Evolutionary conservation across 1,284 basidiomycete genomes (phyloP), one percentile per base, ranked within the genome.

Genomic region (Ustilago trichophora): DNA sequence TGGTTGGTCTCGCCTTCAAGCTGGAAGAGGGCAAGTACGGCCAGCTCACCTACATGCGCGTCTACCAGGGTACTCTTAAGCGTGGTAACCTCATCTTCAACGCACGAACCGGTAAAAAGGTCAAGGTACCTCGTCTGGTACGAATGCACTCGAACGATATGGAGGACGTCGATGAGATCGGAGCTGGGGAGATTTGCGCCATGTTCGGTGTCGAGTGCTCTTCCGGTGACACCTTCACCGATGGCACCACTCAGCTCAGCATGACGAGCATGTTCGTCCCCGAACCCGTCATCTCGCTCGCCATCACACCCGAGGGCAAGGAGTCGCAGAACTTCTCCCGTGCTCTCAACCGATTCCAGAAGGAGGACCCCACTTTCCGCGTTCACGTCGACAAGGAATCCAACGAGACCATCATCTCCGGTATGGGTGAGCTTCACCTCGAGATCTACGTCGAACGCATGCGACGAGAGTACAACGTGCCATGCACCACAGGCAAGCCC

Each of bases 361-460:
- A 95, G 83, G 96, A 99, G 82, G 96, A 98, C 82, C 96, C 96
- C 1, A 99, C 96, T 0, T 99, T 99, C 89, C 89, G 90, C 49
- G 95, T 98, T 1, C 95, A 98, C 82, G 87, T 98, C 56, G 96
- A 99, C 83, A 83, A 86, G 29, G 93, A 97, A 81, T 92, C 90
- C 75, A 92, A 94, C 83, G 96, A 98, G 90, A 98, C 96, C n/a
- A 99, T 99, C 82, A 98, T 99, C 67, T 95, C 92, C 27, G 96
- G 96, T 16, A 99, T 98, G 96, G 96, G 95, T 25, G 96, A 99
- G 83, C 87, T 99, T 10, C 96, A 99, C 81, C 87, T 99, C 22
- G 96, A 99, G 81, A 97, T 99, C 78, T 98, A 99, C 84, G 95
- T 98, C 63, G 96, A 98, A 83, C 91, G 96, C 37, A 98, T 99